Evolutionary conservation across 2,329 filamentous ascomycete species (phyloP).

Genomic region (Penicillium sp.): DNA sequence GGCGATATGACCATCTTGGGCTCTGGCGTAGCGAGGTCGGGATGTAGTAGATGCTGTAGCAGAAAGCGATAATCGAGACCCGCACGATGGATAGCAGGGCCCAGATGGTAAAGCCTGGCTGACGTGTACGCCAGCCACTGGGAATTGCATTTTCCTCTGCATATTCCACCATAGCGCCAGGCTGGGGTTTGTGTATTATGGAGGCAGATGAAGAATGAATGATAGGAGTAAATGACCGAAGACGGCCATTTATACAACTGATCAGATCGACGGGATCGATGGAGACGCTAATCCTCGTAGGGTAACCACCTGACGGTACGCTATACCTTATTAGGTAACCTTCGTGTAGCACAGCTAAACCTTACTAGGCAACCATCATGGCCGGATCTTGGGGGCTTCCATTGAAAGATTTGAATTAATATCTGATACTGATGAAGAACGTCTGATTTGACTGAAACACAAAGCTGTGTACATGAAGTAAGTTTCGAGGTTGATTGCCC

Average conservation of each 20-base stretch:
- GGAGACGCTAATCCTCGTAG: neutral
- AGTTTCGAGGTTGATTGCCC: no score
- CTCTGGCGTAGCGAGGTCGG: conserved; percentile 7
- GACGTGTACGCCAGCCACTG: conserved; percentile 2
- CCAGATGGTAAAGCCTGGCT: conserved; percentile 4
- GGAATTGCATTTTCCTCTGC: conserved; percentile 3
- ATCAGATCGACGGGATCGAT: neutral
- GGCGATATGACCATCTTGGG: conserved; percentile 12
- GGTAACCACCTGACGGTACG: neutral
- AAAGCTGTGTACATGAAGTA: no score
- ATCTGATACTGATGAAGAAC: no score
- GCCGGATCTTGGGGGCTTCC: neutral
- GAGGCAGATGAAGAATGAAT: neutral
- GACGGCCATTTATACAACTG: neutral
- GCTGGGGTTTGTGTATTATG: neutral
- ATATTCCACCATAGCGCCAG: neutral
- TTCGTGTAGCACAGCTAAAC: neutral
- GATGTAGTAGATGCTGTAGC: conserved; percentile 4
- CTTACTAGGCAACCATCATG: neutral
- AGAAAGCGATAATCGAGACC: neutral
- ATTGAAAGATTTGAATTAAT: no score
- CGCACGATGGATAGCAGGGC: neutral
- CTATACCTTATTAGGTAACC: neutral
- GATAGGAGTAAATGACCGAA: neutral
- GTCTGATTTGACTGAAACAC: no score